Conservation (phyloP, 345 rosid genomes). For the Lenwebbia sp. region DNA sequence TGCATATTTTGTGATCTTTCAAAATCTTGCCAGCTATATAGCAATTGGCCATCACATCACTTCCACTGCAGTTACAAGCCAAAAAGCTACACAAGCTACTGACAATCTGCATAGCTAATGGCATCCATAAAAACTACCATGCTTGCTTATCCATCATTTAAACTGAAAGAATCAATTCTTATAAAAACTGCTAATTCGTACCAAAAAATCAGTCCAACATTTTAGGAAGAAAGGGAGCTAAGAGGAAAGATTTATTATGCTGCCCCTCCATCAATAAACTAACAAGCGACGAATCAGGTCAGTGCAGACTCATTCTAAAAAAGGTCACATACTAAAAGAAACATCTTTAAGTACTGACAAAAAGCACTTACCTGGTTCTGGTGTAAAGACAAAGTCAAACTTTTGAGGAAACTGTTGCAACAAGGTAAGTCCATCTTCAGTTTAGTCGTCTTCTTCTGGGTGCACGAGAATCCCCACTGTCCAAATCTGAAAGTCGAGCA, state of each 20-base stretch:
- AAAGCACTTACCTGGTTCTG: not conserved
- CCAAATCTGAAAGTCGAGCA: constrained; percentile 69
- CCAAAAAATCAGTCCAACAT: not conserved
- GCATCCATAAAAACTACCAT: not conserved
- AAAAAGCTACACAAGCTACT: not conserved
- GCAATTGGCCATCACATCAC: not conserved
- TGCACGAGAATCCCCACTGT: constrained; percentile 76
- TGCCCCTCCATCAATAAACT: not conserved
- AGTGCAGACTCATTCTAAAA: not conserved
- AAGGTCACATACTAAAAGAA: not conserved
- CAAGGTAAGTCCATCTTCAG: constrained; percentile 6
- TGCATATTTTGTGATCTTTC: not conserved
- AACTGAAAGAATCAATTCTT: not conserved
- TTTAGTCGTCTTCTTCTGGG: constrained; percentile 68
- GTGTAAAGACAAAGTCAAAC: not conserved
- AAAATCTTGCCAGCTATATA: not conserved
- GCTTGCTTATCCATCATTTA: not conserved
- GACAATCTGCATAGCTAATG: not conserved
- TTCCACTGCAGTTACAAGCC: not conserved
- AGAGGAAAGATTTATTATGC: not conserved
- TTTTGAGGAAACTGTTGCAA: not conserved
- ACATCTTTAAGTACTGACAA: not conserved
- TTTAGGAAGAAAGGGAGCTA: not conserved
- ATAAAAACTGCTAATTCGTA: not conserved
- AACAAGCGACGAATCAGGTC: not conserved